Evolutionary conservation across 2,329 filamentous ascomycete species (phyloP), one percentile per base, ranked within the genome.

Genomic region (Niveomyces coronatus): DNA sequence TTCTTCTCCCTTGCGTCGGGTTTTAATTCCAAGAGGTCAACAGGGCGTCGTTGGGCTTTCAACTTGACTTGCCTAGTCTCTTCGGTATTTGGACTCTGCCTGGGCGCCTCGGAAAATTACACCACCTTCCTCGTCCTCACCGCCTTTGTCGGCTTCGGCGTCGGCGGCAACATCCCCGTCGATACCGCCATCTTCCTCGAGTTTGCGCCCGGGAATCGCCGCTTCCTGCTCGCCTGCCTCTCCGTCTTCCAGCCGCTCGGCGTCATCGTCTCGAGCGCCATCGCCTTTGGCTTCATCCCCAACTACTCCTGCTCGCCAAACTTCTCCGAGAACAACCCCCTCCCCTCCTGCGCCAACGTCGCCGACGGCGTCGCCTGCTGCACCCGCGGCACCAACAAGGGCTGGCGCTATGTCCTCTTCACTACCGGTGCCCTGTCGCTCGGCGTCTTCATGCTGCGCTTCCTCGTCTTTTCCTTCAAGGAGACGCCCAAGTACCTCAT

Each of bases 201-300:
- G 39, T 74, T 72, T 41, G 64, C 72, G 13, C 71, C 71, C 2
- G 53, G 56, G 51, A 54, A 67, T 45, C 62, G 62, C 26, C 64
- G 70, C 4, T 74, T 71, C 43, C 53, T 75, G 3, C 55, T 75
- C 7, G 64, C 70, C 0, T 55, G 70, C 2, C 55, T 76, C 0
- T 74, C 69, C 2, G 56, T 74, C 18, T 75, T 73, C 42, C 70
- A 74, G 42, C 71, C 71, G 1, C 61, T 74, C 9, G 70, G 71
- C 10, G 69, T 74, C 3, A 64, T 73, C 3, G 47, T 72, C 19
- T 67, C 63, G 44, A 65, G 60, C 30, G 63, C 61, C 9, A 62
- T 75, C 28, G 68, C 70, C 1, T 74, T 72, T 26, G 68, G 63
- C 4, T 71, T 70, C 46, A 70, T 73, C 32, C 68, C 70, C 0